Evolutionary conservation across 371 early-diverging fungal species (phyloP), one percentile per base, ranked within the genome.

Genomic region (Lichtheimia hyalospora): DNA sequence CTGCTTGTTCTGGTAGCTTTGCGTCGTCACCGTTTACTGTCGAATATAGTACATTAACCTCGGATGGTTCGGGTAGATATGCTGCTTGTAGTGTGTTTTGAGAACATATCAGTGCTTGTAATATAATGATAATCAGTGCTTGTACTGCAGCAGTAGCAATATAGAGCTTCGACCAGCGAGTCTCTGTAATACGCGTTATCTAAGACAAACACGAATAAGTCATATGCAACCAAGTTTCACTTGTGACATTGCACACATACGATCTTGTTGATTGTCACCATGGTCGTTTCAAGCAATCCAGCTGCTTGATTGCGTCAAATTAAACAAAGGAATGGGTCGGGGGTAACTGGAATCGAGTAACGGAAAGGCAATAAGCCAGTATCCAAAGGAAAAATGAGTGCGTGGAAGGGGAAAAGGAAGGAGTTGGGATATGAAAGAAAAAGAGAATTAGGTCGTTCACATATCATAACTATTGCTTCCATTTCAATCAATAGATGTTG

Each of bases 121-220:
- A 46, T 15, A 43, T 52, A 39, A 73, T 55, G 57, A 73, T 69
- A 21, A 73, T 57, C 28, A 73, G 25, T 43, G 66, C 63, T 48
- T 73, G 73, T 13, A 69, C 39, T 16, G 51, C 52, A 14, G 73
- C 73, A 15, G 60, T 61, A 14, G 64, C n/a, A 53, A 73, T 64
- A 52, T 69, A 73, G 23, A 73, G 53, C 49, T 67, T 69, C 58
- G 73, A 69, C 73, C 73, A 73, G 59, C 62, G 61, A 51, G 73
- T 68, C 53, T 73, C 73, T 20, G 69, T 69, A 39, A 73, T 64
- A 24, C 73, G 69, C 50, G 63, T 46, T 20, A 67, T 61, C 73
- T 73, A 62, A 39, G 46, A 18, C 34, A 34, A 46, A 25, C 16
- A 46, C 16, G 46, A n/a, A 46, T 42, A 12, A 34, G 34, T 10